Percentiles rank a stretch among this genome's conserved stretches.
These are phyloP conservation scores for Hymenoscyphus salicellus DNA, from an alignment of 2,329 filamentous ascomycete genomes.

Conservation along the genomic window DNA sequence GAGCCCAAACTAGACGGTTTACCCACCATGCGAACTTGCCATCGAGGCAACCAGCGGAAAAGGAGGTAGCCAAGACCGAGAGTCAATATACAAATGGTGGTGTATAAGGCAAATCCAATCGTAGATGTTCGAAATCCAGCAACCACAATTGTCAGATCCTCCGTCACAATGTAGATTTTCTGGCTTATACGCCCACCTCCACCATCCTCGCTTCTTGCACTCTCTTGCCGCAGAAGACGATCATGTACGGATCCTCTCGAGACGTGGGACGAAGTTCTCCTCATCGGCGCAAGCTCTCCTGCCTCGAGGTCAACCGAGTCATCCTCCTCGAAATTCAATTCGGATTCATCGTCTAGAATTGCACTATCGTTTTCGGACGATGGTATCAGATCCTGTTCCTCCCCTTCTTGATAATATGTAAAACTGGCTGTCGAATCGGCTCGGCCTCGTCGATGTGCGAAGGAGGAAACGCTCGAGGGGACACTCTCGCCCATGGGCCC, in stretches of 20 bases:
- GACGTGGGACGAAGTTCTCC: slow-evolving; percentile 60
- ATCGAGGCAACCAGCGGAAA: slow-evolving; percentile 84
- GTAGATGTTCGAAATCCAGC: slow-evolving; percentile 82
- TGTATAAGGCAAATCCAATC: slow-evolving; percentile 66
- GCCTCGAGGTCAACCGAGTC: slow-evolving; percentile 35
- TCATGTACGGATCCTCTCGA: slow-evolving; percentile 56
- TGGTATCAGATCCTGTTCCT: slow-evolving; percentile 49
- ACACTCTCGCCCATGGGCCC: slow-evolving; percentile 93
- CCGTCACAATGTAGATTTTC: slow-evolving; percentile 88
- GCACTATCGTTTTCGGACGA: slow-evolving; percentile 39
- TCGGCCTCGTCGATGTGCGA: slow-evolving; percentile 76
- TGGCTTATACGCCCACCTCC: slow-evolving; percentile 69
- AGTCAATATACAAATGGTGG: slow-evolving; percentile 67
- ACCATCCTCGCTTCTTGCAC: slow-evolving; percentile 60
- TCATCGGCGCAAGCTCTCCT: slow-evolving; percentile 44
- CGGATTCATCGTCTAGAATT: slow-evolving; percentile 41
- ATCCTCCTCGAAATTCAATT: slow-evolving; percentile 34
- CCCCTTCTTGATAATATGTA: slow-evolving; percentile 77
- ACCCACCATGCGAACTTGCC: slow-evolving; percentile 76
- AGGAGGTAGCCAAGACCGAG: slow-evolving; percentile 78
- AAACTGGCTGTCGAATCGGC: slow-evolving; percentile 87
- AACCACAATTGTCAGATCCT: slow-evolving; percentile 90
- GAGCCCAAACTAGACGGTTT: slow-evolving; percentile 64
- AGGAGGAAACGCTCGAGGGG: slow-evolving; percentile 90
- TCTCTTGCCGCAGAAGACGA: slow-evolving; percentile 70